Conservation (phyloP, 768 basidiomycete genomes). For the Calocybe gangraenosa region DNA sequence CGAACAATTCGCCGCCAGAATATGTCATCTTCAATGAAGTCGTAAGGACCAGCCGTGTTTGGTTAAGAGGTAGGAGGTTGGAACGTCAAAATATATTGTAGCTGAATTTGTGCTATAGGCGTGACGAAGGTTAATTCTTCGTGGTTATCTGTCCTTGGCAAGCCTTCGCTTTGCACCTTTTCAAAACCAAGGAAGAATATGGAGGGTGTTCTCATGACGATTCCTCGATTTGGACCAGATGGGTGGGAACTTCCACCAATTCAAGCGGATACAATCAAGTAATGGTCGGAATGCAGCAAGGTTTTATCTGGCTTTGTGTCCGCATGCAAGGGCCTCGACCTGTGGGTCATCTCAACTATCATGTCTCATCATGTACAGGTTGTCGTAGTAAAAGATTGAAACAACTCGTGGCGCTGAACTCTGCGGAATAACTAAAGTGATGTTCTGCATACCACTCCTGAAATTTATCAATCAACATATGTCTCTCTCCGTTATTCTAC, state of each 20-base stretch:
- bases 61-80: constrained; percentile 65
- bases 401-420: too few relatives aligned
- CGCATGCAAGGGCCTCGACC: too few relatives aligned
- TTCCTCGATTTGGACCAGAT: constrained; percentile 81
- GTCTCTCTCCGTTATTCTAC: too few relatives aligned
- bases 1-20: constrained; percentile 69
- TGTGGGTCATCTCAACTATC: too few relatives aligned
- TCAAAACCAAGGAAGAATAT: constrained; percentile 79
- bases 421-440: too few relatives aligned
- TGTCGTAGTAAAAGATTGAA: too few relatives aligned
- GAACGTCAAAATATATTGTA: neutral
- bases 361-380: too few relatives aligned
- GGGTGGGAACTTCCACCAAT: constrained; percentile 87
- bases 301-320: too few relatives aligned
- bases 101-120: constrained; percentile 35
- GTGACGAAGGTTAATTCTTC: constrained; percentile 81
- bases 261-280: constrained; percentile 34
- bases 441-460: too few relatives aligned
- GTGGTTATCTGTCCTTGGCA: constrained; percentile 84
- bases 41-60: constrained; percentile 67
- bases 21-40: constrained; percentile 84
- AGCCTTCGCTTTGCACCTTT: constrained; percentile 78
- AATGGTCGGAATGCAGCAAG: too few relatives aligned
- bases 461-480: too few relatives aligned
- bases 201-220: constrained; percentile 63